Evolutionary conservation across 1,284 basidiomycete species (phyloP), one percentile per base, ranked within the genome.

Genomic region (Clitocybe nebularis): DNA sequence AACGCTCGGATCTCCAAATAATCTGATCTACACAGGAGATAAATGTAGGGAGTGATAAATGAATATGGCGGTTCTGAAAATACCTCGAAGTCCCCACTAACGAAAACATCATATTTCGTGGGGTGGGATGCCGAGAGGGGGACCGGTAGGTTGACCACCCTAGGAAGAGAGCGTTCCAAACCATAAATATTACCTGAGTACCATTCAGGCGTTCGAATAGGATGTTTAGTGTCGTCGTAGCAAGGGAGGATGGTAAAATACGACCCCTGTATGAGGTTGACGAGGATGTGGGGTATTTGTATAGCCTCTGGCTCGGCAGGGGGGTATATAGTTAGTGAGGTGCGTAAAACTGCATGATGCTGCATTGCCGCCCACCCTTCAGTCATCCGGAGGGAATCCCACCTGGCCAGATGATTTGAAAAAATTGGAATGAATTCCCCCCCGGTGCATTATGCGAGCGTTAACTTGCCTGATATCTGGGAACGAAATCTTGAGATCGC

Each of bases 351-450:
- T 13, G 75, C 72, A 52, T 87, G 76, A 53, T 89, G 83, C 56
- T 91, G 88, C 19, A 90, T 60, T 10, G 75, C 81, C 13, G 86
- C 82, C 88, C 88, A 90, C n/a, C 88, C 89, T 62, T 89, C 81
- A 1, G 79, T 81, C 26, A 71, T 66, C 13, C 85, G 77, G 36
- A 91, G 67, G 37, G 67, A 63, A 21, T 70, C 57, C 88, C 88
- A 91, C 40, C 86, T 81, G 36, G 19, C 43, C 57, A 38, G 23
- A 37, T 33, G 45, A 38, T 38, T 47, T 8, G 39, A 41, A 39
- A 10, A 11, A 21, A 22, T 22, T 22, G 17, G 28, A 14, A 46
- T 9, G 13, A 21, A 37, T 17, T 24, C n/a, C n/a, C n/a, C n/a
- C n/a, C n/a, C n/a, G n/a, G n/a, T n/a, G n/a, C n/a, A n/a, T n/a